Evolutionary conservation across 1,139 yeast species (phyloP).

Genomic region (Diutina ranongensis): DNA sequence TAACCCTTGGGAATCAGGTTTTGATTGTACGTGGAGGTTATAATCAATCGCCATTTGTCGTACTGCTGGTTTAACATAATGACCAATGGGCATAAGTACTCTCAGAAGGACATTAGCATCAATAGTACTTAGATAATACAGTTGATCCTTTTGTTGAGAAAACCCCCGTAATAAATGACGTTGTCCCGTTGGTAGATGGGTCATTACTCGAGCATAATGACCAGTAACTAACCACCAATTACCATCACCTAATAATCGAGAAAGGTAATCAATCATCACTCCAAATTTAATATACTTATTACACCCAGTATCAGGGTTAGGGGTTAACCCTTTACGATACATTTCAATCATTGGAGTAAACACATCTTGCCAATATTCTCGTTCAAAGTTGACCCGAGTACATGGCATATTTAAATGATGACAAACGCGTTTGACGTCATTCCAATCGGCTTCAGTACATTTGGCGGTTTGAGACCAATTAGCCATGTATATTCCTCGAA

Average conservation of each 20-base stretch:
- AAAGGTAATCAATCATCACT: slow-evolving; percentile 45
- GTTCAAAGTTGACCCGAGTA: slow-evolving; percentile 72
- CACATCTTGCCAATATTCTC: slow-evolving; percentile 86
- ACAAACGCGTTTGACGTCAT: slow-evolving; percentile 63
- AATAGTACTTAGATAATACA: slow-evolving; percentile 75
- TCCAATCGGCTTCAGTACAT: slow-evolving; percentile 86
- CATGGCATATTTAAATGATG: slow-evolving; percentile 51
- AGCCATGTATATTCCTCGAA: slow-evolving; percentile 80
- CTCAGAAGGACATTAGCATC: slow-evolving; percentile 32
- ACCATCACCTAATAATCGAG: slow-evolving; percentile 19
- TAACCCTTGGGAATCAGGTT: slow-evolving; percentile 90
- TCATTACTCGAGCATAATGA: slow-evolving; percentile 66
- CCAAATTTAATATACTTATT: slow-evolving; percentile 85
- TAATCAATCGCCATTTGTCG: slow-evolving; percentile 49
- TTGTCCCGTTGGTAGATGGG: slow-evolving; percentile 14
- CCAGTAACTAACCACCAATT: slow-evolving; percentile 91
- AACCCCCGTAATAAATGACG: slow-evolving; percentile 47
- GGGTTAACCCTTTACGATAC: slow-evolving; percentile 69
- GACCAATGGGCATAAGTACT: slow-evolving; percentile 72
- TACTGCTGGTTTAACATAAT: slow-evolving; percentile 61
- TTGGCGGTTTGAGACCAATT: slow-evolving; percentile 70
- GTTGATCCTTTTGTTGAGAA: slow-evolving; percentile 69
- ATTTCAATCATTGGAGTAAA: slow-evolving; percentile 81
- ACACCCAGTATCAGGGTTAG: slow-evolving; percentile 91
- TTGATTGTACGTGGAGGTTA: slow-evolving; percentile 51